Conservation (phyloP, 306 rosid genomes). For the Fragaria nilgerrensis region DNA sequence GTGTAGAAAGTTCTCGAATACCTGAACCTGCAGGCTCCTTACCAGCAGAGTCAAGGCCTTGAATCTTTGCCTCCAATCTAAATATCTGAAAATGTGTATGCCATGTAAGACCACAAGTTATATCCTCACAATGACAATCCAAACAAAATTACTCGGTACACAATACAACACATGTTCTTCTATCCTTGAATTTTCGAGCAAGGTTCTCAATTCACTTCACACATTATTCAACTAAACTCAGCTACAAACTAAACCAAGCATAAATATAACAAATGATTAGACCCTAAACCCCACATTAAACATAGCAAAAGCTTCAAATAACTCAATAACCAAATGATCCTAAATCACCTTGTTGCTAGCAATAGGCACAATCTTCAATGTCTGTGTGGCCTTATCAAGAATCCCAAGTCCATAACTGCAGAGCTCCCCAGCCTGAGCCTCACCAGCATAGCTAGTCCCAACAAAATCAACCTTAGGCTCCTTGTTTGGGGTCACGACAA, state of each 20-base stretch:
- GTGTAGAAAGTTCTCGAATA: slow-evolving; percentile 37
- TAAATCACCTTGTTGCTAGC: slow-evolving; percentile 64
- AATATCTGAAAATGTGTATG: slow-evolving; percentile 48
- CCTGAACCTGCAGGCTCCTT: slow-evolving; percentile 36
- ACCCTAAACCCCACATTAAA: background rate
- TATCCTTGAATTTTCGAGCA: background rate
- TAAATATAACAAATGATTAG: background rate
- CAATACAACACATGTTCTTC: background rate
- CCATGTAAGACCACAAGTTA: slow-evolving; percentile 7
- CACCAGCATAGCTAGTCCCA: slow-evolving; percentile 69
- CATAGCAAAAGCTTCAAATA: background rate
- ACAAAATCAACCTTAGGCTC: slow-evolving; percentile 67
- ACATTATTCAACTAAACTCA: background rate
- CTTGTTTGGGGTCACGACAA: slow-evolving; percentile 61
- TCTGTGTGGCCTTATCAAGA: slow-evolving; percentile 64
- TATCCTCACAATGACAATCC: background rate
- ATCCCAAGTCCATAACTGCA: slow-evolving; percentile 67
- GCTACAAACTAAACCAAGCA: background rate
- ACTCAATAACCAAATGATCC: background rate
- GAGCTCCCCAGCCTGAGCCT: slow-evolving; percentile 59
- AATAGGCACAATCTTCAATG: slow-evolving; percentile 59
- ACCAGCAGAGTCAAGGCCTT: slow-evolving; percentile 35
- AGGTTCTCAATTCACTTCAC: background rate
- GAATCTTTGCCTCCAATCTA: slow-evolving; percentile 76
- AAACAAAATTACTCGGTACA: background rate